A percentile compares a stretch with the other conserved stretches of the same genome.
phyloP scores from a whole-genome alignment of 305 asterid species.

The Fraxinus nigra region DNA sequence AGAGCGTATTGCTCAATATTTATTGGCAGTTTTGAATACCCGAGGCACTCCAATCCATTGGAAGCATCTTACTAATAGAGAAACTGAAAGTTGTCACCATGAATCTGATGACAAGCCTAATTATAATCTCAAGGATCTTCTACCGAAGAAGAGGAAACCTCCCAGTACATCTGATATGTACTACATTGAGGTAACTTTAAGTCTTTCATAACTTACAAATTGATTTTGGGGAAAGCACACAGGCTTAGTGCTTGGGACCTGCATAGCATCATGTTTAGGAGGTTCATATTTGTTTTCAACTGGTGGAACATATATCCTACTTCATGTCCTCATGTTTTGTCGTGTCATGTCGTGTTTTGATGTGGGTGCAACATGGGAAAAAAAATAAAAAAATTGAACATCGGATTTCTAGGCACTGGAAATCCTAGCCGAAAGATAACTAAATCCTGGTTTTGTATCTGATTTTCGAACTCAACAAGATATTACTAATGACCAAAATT shows the following conservation, averaged over 20 bases:
- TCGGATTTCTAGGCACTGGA: background rate
- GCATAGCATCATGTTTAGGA: background rate
- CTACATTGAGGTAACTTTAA: constrained; percentile 58
- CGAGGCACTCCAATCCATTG: constrained; percentile 95
- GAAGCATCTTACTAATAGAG: constrained; percentile 45
- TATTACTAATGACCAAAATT: background rate
- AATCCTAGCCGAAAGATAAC: background rate
- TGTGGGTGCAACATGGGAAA: background rate
- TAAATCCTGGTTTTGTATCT: background rate
- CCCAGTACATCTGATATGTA: constrained; percentile 46
- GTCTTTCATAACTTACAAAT: background rate
- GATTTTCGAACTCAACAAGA: background rate
- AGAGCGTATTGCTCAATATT: constrained; percentile 83
- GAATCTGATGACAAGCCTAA: constrained; percentile 46
- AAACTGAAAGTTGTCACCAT: constrained; percentile 27
- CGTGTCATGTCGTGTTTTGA: background rate
- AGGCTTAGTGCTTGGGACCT: background rate
- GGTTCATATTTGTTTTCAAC: background rate
- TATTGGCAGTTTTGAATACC: constrained; percentile 75
- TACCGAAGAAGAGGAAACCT: constrained; percentile 43
- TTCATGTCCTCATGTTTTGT: background rate
- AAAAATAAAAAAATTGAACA: background rate
- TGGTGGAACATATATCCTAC: background rate
- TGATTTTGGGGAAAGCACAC: background rate
- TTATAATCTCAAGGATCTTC: constrained; percentile 50